Base-by-base conservation (phyloP, 2,329 filamentous ascomycete species). In the Ophiostoma ips region DNA sequence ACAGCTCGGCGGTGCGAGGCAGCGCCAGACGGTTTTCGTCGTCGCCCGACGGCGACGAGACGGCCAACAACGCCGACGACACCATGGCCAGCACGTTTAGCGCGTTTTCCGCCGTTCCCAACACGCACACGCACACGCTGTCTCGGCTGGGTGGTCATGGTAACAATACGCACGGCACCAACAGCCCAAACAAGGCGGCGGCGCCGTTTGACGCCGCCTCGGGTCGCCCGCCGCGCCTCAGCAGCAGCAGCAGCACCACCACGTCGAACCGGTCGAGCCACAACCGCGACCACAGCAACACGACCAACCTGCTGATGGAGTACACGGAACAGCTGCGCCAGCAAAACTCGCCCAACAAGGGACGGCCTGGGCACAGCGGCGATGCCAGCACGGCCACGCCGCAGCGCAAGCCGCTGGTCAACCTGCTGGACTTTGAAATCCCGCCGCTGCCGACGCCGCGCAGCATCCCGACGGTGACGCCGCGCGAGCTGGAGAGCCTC, bases 391-490 rank as follows among this genome's bases (percentile, higher is more conserved):
- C 3, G 52, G 57, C 61, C 13, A 64, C 76, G 0, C 75, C 76
- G 3, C 67, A 69, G 49, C 70, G 69, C 18, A 67, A 65, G 43
- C 79, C 56, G 53, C 56, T 85, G 57, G 72, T 79, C 33, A 86
- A 83, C 59, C 75, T 92, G 40, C 77, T 94, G 44, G 87, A 94
- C 65, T 92, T 94, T 62, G 92, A 96, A 59, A 84, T 96, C 10
- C 88, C 89, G n/a, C 87, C 90, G 0, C 81, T 88, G 57, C 88
- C 90, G 2, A 96, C 92, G 0, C 92, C 92, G 13, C 81, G 90
- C 54, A 95, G 87, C 50, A 77, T 96, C 35, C 92, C 92, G 0
- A 87, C 83, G 9, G 84, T 96, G 57, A 95, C 89, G 2, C 86
- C 92, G 2, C 81, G 92, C 33, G 92, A 98, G 67, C 72, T 96